Conservation (phyloP, 805 yeast species). For the Yarrowia porcina region DNA sequence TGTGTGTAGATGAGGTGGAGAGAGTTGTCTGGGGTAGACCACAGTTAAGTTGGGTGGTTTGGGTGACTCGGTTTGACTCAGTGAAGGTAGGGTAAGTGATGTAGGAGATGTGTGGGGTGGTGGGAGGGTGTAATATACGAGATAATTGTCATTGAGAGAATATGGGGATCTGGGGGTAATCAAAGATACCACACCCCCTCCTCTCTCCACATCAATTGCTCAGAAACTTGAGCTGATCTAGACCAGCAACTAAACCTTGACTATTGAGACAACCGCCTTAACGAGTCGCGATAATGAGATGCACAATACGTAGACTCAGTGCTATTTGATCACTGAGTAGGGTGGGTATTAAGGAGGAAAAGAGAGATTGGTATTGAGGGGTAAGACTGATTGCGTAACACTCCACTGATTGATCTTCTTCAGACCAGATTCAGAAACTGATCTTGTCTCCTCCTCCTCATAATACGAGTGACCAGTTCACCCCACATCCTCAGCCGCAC, state of each 20-base stretch:
- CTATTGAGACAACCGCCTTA: background rate
- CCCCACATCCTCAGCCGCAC: background rate
- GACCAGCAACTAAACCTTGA: background rate
- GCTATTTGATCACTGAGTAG: background rate
- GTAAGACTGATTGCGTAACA: too few species aligned
- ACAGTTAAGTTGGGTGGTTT: slow-evolving; percentile 6
- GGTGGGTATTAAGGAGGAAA: too few species aligned
- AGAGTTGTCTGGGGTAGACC: slow-evolving; percentile 9
- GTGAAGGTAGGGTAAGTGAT: slow-evolving; percentile 24
- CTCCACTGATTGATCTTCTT: too few species aligned
- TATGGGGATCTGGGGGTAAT: too few species aligned
- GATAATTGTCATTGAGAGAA: background rate
- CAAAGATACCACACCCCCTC: too few species aligned
- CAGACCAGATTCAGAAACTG: too few species aligned
- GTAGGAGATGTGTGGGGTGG: background rate
- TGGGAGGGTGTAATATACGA: background rate
- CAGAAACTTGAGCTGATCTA: background rate
- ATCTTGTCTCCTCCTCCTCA: too few species aligned
- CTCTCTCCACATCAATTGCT: background rate
- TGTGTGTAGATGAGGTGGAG: background rate
- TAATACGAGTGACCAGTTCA: too few species aligned
- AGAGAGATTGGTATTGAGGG: too few species aligned
- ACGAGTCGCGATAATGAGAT: background rate
- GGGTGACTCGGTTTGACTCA: slow-evolving; percentile 23
- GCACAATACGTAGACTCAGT: background rate